Conservation (phyloP, 176 grass and related monocot genomes). For the Metroxylon sagu region DNA sequence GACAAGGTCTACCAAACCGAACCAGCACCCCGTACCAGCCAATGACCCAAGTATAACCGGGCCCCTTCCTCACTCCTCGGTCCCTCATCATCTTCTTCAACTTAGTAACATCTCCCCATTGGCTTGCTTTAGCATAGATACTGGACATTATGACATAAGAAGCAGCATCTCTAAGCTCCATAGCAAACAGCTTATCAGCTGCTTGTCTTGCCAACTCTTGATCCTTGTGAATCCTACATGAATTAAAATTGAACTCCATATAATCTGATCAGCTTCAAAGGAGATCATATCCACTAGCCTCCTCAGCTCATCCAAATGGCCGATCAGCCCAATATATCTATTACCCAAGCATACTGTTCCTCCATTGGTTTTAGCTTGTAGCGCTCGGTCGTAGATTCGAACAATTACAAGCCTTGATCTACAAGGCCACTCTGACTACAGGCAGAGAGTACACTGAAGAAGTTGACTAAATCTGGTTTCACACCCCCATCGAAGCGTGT, state of each 20-base stretch:
- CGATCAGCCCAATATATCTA: constrained; percentile 64
- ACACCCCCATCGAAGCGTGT: constrained; percentile 42
- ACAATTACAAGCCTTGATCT: constrained; percentile 55
- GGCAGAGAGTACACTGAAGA: constrained; percentile 64
- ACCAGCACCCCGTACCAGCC: too few species aligned
- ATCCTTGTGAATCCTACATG: constrained; percentile 67
- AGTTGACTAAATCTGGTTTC: constrained; percentile 61
- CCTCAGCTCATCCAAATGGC: constrained; percentile 50
- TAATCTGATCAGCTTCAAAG: constrained; percentile 50
- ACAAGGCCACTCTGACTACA: too few species aligned
- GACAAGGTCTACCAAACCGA: too few species aligned
- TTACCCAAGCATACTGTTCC: constrained; percentile 67
- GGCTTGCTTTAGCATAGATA: constrained; percentile 72
- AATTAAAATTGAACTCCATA: constrained; percentile 93
- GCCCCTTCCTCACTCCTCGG: constrained; percentile 60
- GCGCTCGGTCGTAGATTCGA: constrained; percentile 46
- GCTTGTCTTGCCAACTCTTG: constrained; percentile 57
- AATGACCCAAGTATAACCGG: constrained; percentile 82
- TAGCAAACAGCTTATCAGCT: constrained; percentile 64
- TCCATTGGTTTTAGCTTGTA: constrained; percentile 51
- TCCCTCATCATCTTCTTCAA: constrained; percentile 81
- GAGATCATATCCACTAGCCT: constrained; percentile 48
- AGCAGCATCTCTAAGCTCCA: constrained; percentile 46
- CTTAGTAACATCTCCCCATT: constrained; percentile 59
- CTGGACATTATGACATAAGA: constrained; percentile 69